phyloP scores from a whole-genome alignment of 2,329 filamentous ascomycete species.

The Aspergillus hortae region DNA sequence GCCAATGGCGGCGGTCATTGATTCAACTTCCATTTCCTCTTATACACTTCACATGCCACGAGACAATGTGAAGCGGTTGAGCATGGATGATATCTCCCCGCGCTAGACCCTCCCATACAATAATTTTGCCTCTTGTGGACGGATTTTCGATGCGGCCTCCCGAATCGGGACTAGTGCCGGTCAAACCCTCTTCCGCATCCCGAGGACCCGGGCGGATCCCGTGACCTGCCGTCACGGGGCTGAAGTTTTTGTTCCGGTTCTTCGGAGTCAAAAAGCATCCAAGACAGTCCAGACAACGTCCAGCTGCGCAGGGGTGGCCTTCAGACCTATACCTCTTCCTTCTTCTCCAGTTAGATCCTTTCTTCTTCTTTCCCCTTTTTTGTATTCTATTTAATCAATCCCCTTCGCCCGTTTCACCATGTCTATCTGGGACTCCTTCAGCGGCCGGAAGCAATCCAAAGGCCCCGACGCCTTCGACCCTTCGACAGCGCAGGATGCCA shows the following conservation, averaged over 20 bases:
- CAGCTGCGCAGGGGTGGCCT: conserved; percentile 1
- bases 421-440: conserved; percentile 60
- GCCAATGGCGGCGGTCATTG: conserved; percentile 9
- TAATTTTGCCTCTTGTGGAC: conserved; percentile 20
- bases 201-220: conserved; percentile 2
- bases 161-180: conserved; percentile 25
- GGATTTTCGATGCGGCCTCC: conserved; percentile 25
- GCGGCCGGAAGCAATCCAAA: conserved; percentile 57
- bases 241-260: conserved; percentile 38
- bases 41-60: conserved; percentile 13
- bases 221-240: conserved; percentile 28
- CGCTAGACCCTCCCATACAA: conserved; percentile 18
- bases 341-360: conserved; percentile 9
- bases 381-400: conserved; percentile 24
- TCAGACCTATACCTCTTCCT: conserved; percentile 2
- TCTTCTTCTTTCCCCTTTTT: conserved; percentile 19
- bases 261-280: conserved; percentile 12
- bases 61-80: conserved; percentile 6
- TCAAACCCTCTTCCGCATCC: conserved; percentile 17
- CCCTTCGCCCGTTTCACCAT: conserved; percentile 33
- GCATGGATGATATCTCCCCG: conserved; percentile 22
- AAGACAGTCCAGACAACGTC: conserved; percentile 5
- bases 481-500: conserved; percentile 71
- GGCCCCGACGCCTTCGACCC: conserved; percentile 64
- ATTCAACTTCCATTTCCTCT: conserved; percentile 20